Conservation (phyloP, 192 early-diverging fungal species). For the Entrophospora sp. region DNA sequence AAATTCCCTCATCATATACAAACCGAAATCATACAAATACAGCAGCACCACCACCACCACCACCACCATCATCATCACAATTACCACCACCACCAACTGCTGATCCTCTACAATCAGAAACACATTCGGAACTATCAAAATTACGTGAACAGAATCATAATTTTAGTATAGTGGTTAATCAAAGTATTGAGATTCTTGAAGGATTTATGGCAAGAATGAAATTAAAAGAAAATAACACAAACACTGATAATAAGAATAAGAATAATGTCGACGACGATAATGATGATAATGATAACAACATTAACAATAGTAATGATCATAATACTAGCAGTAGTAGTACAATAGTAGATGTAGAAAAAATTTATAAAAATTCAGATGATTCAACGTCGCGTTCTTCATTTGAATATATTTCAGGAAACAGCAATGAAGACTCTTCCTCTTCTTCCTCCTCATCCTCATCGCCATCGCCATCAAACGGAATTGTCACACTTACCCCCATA, state of each 20-base stretch:
- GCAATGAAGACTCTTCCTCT: neutral
- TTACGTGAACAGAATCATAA: constrained; percentile 23
- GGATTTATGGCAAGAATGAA: constrained; percentile 27
- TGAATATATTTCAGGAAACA: constrained; percentile 4
- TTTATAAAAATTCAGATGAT: constrained; percentile 4
- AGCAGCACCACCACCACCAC: neutral
- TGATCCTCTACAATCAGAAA: neutral
- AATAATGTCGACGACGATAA: no score
- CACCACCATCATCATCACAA: neutral
- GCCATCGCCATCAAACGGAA: constrained; percentile 36
- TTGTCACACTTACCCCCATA: constrained; percentile 28
- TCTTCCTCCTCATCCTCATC: neutral
- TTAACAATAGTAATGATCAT: no score
- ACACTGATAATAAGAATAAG: no score
- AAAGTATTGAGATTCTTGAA: constrained; percentile 39
- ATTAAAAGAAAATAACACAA: neutral
- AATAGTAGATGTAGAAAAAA: constrained; percentile 11
- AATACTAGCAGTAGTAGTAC: no score
- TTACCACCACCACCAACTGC: neutral
- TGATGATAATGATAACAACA: no score
- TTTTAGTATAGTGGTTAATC: constrained; percentile 25
- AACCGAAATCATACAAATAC: neutral
- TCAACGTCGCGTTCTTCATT: constrained; percentile 17
- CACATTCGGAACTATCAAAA: neutral
- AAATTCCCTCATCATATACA: no score